Conservation (phyloP, 2,329 filamentous ascomycete species). For the Aspergillus sp. region DNA sequence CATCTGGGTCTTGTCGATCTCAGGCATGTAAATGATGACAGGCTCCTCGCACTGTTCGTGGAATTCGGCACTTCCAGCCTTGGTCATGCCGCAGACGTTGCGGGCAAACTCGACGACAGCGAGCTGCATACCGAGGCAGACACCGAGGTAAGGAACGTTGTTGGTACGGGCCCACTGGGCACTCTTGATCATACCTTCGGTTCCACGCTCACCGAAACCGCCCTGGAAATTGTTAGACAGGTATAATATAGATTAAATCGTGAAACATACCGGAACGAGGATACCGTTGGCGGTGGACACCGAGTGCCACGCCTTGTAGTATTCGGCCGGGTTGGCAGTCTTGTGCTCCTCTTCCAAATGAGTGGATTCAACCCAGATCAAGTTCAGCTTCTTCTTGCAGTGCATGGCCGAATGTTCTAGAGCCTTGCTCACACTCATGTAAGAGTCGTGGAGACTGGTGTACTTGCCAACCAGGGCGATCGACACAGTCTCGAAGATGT, state of each 20-base stretch:
- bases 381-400: conserved; percentile 70
- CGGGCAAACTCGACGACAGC: conserved; percentile 86
- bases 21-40: conserved; percentile 89
- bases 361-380: conserved; percentile 80
- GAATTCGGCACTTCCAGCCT: conserved; percentile 55
- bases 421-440: conserved; percentile 77
- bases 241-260: neutral
- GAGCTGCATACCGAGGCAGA: conserved; percentile 90
- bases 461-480: conserved; percentile 96
- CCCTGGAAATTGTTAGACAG: conserved; percentile 33
- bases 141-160: conserved; percentile 76
- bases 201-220: conserved; percentile 77
- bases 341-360: conserved; percentile 68
- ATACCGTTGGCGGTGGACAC: conserved; percentile 61
- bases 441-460: conserved; percentile 75
- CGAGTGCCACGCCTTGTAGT: conserved; percentile 80
- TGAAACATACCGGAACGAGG: conserved; percentile 41
- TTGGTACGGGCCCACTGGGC: conserved; percentile 84
- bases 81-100: conserved; percentile 62
- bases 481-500: conserved; percentile 63
- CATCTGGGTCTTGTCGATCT: conserved; percentile 69
- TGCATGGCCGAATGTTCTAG: conserved; percentile 90
- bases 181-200: conserved; percentile 83
- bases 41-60: conserved; percentile 56
- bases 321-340: conserved; percentile 62